Evolutionary conservation across 768 basidiomycete genomes (phyloP), one percentile per base, ranked within the genome.

Genomic region (Mycena crocata): DNA sequence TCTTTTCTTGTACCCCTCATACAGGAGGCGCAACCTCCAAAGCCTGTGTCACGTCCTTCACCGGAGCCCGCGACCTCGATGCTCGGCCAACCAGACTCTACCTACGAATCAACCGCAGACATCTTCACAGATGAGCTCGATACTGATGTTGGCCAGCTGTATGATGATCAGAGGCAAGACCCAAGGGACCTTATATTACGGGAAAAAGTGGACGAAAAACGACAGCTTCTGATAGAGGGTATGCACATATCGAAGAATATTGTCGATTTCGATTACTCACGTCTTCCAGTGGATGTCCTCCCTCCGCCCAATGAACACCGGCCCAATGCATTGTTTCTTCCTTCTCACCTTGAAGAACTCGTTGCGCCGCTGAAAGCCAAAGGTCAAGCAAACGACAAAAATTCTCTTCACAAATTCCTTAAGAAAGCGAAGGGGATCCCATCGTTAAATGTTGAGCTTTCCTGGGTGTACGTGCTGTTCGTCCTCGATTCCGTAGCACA

Each of bases 401-500:
- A 67, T 37, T 21, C 52, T 13, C 23, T 34, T 10, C 72, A 75
- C 51, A 70, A 67, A 28, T 86, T 83, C 59, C 69, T 91, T 68
- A 86, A 82, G 73, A 86, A 86, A 68, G 84, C 82, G 19, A 89
- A 86, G 71, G 91, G 91, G 2, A 74, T 87, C 24, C 83, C 86
- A 59, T 81, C 90, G 5, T 79, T 93, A 5, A 80, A 84, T 24
- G 80, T 93, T 17, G 83, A 87, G 34, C 77, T 93, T 54, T 88
- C 89, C 17, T 93, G 92, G 92, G 84, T 85, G 91, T 91, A 62
- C 52, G 85, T 80, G 37, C 45, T 28, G 12, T 64, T 37, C 55
- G 56, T 35, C 52, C 35, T 19, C 32, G 39, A 54, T n/a, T 10
- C 32, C 21, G 34, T 62, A 42, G 21, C 57, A 2, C 19, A 32